phyloP scores from a whole-genome alignment of 2,329 filamentous ascomycete genomes.

The Aspergillus sp. region DNA sequence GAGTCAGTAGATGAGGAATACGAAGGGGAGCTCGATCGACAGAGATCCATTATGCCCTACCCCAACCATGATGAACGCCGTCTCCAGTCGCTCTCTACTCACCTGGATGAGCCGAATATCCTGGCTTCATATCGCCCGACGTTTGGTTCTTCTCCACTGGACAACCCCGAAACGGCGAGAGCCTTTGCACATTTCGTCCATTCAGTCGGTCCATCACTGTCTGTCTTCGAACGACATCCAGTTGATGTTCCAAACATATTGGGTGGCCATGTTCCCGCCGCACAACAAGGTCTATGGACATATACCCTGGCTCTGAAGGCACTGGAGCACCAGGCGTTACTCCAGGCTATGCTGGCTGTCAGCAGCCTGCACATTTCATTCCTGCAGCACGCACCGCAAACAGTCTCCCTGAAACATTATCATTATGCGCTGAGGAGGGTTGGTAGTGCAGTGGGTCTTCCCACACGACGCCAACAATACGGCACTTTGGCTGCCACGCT shows the following conservation, averaged over 20 bases:
- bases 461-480: constrained; percentile 61
- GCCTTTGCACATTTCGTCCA: constrained; percentile 91
- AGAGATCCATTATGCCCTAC: constrained; percentile 37
- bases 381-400: constrained; percentile 63
- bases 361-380: constrained; percentile 82
- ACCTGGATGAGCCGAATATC: constrained; percentile 40
- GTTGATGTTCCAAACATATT: constrained; percentile 63
- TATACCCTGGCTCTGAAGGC: constrained; percentile 78
- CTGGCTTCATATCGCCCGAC: constrained; percentile 61
- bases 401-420: constrained; percentile 84
- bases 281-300: constrained; percentile 54
- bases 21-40: constrained; percentile 27
- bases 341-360: constrained; percentile 84
- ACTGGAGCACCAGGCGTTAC: constrained; percentile 72
- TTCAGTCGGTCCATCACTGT: constrained; percentile 76
- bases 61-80: constrained; percentile 41
- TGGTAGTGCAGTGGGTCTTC: constrained; percentile 63
- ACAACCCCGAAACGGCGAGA: constrained; percentile 67
- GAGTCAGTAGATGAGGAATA: constrained; percentile 35
- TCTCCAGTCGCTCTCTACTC: constrained; percentile 42
- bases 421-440: constrained; percentile 74
- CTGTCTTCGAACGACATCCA: constrained; percentile 76
- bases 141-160: constrained; percentile 61
- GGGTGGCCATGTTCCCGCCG: constrained; percentile 52
- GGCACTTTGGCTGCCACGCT: constrained; percentile 83